Evolutionary conservation across 202 grass and related monocot species (phyloP), one percentile per base, ranked within the genome.

Genomic region (Digitaria exilis): DNA sequence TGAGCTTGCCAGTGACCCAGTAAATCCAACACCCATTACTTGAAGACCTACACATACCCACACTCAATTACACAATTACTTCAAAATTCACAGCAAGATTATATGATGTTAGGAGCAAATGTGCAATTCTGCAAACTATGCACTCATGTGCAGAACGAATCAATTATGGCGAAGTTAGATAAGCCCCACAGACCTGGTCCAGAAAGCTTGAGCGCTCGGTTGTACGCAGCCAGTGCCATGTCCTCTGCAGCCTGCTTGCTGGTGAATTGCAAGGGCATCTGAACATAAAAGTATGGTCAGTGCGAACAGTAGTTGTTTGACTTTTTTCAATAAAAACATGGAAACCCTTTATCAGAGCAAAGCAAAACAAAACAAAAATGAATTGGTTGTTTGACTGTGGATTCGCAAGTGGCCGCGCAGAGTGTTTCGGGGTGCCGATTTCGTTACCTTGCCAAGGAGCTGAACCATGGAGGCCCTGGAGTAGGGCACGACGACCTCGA

Each of bases 401-500:
- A 48, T 64, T 60, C 8, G 48, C 11, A 22, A 56, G 22, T 62
- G 43, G n/a, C 21, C 2, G 18, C 45, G 32, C 67, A 31, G 56
- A 26, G 35, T 68, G 22, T 25, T 56, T 29, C 39, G 11, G 75
- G 26, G 6, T 13, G 62, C 8, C 17, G n/a, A 10, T 19, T 48
- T 1, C 37, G 44, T 75, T 90, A 91, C 92, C 91, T 98, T 98
- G 82, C 91, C 87, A 22, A 98, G 96, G 31, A 95, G 79, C 83
- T 98, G 90, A 16, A 76, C 77, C 96, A 95, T 98, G 75, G 96
- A 92, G 24, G 71, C 35, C 71, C 69, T 93, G 63, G 91, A 92
- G 80, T 98, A 98, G 17, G 96, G 93, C 22, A 98, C 92, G 64
- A 93, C 89, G 74, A 89, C 93, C 81, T 98, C 96, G 80, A 98